phyloP scores from a whole-genome alignment of 768 basidiomycete species.

The Termitomyces eurrhizus region DNA sequence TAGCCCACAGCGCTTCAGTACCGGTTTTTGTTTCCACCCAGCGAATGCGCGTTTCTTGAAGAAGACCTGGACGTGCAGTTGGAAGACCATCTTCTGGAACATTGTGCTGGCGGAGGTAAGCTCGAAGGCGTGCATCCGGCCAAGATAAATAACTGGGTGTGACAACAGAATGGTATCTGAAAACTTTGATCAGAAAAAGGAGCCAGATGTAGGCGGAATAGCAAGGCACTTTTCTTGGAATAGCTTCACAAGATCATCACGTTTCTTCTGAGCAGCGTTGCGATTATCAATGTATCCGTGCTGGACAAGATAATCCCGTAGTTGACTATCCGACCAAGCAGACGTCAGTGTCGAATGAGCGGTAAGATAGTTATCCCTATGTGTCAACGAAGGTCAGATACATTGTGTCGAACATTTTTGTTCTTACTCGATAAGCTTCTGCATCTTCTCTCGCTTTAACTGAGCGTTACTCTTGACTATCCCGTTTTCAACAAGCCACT shows the following conservation, averaged over 20 bases:
- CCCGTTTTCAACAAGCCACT: conserved; percentile 75
- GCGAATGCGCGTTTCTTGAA: conserved; percentile 75
- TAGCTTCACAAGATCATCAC: conserved; percentile 71
- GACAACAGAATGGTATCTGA: conserved; percentile 38
- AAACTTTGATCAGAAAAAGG: conserved; percentile 24
- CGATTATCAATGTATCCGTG: conserved; percentile 53
- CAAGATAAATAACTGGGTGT: conserved; percentile 75
- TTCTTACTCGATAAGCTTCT: conserved; percentile 62
- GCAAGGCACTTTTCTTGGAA: conserved; percentile 67
- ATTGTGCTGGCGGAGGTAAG: conserved; percentile 78
- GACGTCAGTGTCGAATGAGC: conserved; percentile 57
- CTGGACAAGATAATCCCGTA: conserved; percentile 72
- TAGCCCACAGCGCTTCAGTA: conserved; percentile 53
- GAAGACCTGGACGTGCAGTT: conserved; percentile 64
- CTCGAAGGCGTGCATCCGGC: conserved; percentile 91
- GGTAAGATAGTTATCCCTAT: conserved; percentile 64
- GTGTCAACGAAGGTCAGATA: not conserved
- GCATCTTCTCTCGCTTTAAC: conserved; percentile 69
- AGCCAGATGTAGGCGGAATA: not conserved
- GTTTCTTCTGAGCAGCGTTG: conserved; percentile 55
- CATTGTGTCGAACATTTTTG: conserved; percentile 25
- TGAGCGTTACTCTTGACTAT: conserved; percentile 71
- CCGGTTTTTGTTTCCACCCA: conserved; percentile 65
- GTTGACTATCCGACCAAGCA: conserved; percentile 72
- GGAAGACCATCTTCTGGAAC: conserved; percentile 68